phyloP scores from a whole-genome alignment of 331 rosid species.

The Erythrophleum ivorense region DNA sequence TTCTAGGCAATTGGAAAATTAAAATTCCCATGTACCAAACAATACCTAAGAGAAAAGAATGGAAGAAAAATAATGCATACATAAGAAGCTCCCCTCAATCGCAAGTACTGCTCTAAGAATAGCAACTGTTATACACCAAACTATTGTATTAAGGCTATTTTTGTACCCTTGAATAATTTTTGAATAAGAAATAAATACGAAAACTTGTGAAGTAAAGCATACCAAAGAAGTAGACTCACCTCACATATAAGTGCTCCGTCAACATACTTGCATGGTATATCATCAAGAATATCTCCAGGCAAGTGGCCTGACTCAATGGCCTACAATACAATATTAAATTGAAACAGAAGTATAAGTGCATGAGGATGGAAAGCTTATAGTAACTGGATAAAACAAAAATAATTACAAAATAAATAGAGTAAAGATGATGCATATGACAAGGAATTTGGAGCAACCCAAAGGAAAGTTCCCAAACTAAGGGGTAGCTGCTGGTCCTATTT shows the following conservation, averaged over 20 bases:
- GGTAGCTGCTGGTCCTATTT: conserved; percentile 21
- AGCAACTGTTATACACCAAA: conserved; percentile 17
- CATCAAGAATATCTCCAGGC: conserved; percentile 95
- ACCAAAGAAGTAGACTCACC: conserved; percentile 56
- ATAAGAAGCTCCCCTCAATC: conserved; percentile 13
- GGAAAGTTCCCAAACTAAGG: conserved; percentile 33
- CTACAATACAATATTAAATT: conserved; percentile 52
- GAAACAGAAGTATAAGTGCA: conserved; percentile 36
- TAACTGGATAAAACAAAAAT: conserved; percentile 10
- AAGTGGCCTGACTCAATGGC: conserved; percentile 97
- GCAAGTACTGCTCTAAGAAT: conserved; percentile 5
- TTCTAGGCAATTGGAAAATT: not conserved
- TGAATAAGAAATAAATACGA: conserved; percentile 10
- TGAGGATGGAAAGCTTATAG: not conserved
- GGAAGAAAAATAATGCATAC: not conserved
- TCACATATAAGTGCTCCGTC: conserved; percentile 91
- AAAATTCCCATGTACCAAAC: not conserved
- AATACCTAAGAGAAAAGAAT: conserved; percentile 10
- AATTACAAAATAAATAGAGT: not conserved
- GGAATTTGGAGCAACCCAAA: conserved; percentile 29
- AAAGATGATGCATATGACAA: conserved; percentile 36
- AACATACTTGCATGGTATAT: conserved; percentile 86
- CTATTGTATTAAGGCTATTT: conserved; percentile 22
- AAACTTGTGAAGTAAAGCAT: conserved; percentile 31
- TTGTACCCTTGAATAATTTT: conserved; percentile 4